These are phyloP conservation scores for Petunia hybrid DNA, from an alignment of 305 asterid species.

Conservation along the genomic window DNA sequence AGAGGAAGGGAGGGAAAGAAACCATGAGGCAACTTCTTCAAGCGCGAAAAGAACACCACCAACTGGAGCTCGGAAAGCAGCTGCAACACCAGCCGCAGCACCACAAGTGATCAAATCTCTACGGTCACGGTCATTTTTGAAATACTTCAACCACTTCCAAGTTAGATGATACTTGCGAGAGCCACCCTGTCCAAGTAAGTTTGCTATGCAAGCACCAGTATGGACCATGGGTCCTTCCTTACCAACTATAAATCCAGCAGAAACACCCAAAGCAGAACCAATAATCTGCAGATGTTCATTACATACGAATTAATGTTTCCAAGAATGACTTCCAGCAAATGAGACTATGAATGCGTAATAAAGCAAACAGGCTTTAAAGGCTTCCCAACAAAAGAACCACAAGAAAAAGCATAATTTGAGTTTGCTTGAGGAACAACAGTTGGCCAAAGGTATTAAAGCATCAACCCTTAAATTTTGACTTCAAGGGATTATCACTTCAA, in stretches of 20 bases:
- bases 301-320: conserved; percentile 7
- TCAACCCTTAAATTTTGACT: conserved; percentile 3
- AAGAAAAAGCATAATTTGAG: conserved; percentile 24
- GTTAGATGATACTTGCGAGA: conserved; percentile 92
- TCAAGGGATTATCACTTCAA: background rate
- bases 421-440: conserved; percentile 24
- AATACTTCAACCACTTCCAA: conserved; percentile 92
- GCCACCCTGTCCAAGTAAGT: conserved; percentile 97
- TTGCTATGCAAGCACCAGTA: conserved; percentile 96
- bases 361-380: conserved; percentile 20
- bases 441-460: conserved; percentile 19
- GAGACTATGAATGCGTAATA: background rate
- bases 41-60: conserved; percentile 99
- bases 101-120: conserved; percentile 98
- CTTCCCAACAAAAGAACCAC: conserved; percentile 16
- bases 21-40: conserved; percentile 99
- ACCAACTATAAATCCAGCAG: conserved; percentile 98
- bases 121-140: conserved; percentile 52
- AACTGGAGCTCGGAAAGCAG: conserved; percentile 99
- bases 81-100: conserved; percentile 99
- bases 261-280: conserved; percentile 91
- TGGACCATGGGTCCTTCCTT: conserved; percentile 99
- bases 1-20: conserved; percentile 34
- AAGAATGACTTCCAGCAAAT: conserved; percentile 8
- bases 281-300: conserved; percentile 59